Evolutionary conservation across 176 grass and related monocot species (phyloP), one percentile per base, ranked within the genome.

Genomic region (Bolboschoenus planiculmis): DNA sequence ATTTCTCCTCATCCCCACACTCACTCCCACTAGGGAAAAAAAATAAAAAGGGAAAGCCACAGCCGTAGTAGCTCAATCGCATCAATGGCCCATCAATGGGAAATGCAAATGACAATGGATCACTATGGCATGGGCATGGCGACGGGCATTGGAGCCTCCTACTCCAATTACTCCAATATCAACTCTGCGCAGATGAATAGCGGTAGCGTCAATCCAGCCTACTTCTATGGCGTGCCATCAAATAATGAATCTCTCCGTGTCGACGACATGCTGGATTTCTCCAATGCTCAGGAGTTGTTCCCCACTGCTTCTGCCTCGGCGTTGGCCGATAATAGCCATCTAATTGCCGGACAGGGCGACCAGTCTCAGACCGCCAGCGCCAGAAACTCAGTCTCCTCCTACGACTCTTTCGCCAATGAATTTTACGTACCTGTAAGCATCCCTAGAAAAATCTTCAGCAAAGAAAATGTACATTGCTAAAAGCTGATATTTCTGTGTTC

Each of bases 381-480:
- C 15, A 67, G 50, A 34, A 82, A 82, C 62, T 51, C 78, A 18
- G 86, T 83, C 59, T 85, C 91, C 27, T 93, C 90, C 74, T 42
- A 90, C 7, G 81, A 89, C 81, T 91, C 93, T 11, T 92, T 95
- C 82, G 86, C 93, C 85, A 91, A 99, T 18, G 94, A 93, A 81
- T 90, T 96, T 58, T 96, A 93, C 47, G 93, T 99, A 84, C 97
- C 97, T 4, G 97, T 99, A 93, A 93, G 97, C 62, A 74, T 74
- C 1, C 0, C 0, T 74, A 47, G 1, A 48, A 18, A 21, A 21
- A 61, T 36, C 78, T 63, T 85, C 15, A n/a, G 31, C 48, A 46
- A 18, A 18, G 33, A 15, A 29, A 46, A 60, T 84, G 14, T 42
- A 82, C 27, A 58, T 15, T 44, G 40, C 65, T 37, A 39, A 67